Conservation (phyloP, 176 grass and related monocot genomes). For the Zea luxurians region DNA sequence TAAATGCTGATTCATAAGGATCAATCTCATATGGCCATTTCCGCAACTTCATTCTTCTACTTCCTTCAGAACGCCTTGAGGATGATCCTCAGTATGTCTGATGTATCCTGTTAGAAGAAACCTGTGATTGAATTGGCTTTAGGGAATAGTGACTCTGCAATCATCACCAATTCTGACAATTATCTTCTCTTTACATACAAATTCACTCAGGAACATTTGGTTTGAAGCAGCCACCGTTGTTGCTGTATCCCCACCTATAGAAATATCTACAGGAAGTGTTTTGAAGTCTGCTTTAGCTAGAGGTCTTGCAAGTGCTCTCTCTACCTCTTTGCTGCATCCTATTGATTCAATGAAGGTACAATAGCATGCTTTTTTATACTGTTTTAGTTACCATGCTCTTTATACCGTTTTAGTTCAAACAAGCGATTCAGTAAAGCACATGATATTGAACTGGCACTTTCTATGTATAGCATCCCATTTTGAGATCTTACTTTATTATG, state of each 20-base stretch:
- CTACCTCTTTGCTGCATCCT: slow-evolving; percentile 87
- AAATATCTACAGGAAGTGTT: slow-evolving; percentile 82
- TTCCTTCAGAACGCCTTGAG: too few species aligned
- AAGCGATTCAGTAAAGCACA: background rate
- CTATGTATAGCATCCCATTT: slow-evolving; percentile 9
- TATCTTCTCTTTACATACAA: too few species aligned
- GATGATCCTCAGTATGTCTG: too few species aligned
- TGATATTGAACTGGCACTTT: background rate
- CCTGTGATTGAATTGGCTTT: too few species aligned
- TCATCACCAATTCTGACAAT: too few species aligned
- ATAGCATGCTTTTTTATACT: slow-evolving; percentile 3
- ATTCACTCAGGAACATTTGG: slow-evolving; percentile 41
- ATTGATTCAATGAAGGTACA: slow-evolving; percentile 97
- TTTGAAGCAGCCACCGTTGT: slow-evolving; percentile 97
- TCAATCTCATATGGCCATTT: too few species aligned
- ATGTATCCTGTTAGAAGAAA: too few species aligned
- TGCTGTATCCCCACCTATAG: slow-evolving; percentile 80
- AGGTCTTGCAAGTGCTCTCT: slow-evolving; percentile 91
- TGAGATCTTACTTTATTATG: background rate
- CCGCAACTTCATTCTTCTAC: too few species aligned
- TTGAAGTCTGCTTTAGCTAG: slow-evolving; percentile 96
- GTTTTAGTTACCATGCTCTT: background rate
- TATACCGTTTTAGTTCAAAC: background rate
- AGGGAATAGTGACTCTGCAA: too few species aligned
- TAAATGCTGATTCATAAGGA: too few species aligned